Evolutionary conservation across 768 basidiomycete genomes (phyloP), one percentile per base, ranked within the genome.

Genomic region (Lentinula boryana): DNA sequence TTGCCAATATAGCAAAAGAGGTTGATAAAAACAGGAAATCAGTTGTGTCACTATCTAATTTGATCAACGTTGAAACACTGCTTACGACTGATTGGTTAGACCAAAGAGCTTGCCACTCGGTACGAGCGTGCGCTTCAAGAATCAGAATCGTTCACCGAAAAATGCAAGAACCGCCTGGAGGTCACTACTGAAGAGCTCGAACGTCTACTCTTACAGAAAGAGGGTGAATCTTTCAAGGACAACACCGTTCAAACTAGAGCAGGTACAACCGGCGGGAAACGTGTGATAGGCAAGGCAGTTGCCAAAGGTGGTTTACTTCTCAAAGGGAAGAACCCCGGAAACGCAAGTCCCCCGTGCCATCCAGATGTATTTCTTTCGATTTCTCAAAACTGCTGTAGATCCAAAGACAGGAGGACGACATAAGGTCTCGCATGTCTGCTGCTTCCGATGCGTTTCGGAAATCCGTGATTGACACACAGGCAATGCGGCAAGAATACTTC

Each of bases 401-500:
- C 59, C 89, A 89, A 74, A 82, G 89, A 60, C 95, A 97, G 74
- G 97, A 98, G 72, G 97, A 98, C 66, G 97, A 98, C 70, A 86
- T 96, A 54, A 80, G 97, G 60, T 77, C 83, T 33, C 81, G 95
- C 65, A 86, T 98, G 80, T 94, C 93, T 6, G 76, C 78, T 50
- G 86, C 91, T 9, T 93, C 92, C 27, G 96, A 98, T 70, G 83
- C 86, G 35, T 98, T 94, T 69, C 81, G 93, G 60, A 95, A 97
- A 73, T 87, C 93, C 1, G 88, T 97, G 33, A 84, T 83, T 13
- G 94, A 98, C 64, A 93, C 91, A 12, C 95, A 98, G 71, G 77
- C 86, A 4, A 86, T 93, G 76, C 83, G 95, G 63, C 95, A 98
- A 72, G 97, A 99, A 69, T 98, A 98, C 72, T 99, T 97, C 74